phyloP scores from a whole-genome alignment of 192 early-diverging fungal species.

The Oehlia diaphana region DNA sequence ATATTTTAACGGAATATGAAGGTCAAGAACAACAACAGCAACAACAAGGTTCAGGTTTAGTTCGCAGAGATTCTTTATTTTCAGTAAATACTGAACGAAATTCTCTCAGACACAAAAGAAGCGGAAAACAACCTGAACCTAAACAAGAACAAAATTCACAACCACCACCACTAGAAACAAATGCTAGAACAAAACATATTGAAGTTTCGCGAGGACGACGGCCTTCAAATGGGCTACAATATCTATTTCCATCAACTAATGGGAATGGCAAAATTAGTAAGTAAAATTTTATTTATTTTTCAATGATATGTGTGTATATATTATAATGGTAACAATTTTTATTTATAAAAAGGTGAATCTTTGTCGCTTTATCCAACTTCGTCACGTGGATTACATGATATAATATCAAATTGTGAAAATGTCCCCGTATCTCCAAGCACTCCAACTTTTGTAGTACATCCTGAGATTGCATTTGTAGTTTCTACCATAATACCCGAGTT shows the following conservation, averaged over 20 bases:
- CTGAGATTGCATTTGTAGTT: constrained; percentile 45
- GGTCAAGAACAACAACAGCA: background rate
- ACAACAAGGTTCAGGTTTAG: background rate
- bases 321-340: background rate
- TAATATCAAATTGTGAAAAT: background rate
- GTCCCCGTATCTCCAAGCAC: constrained; percentile 12
- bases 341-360: background rate
- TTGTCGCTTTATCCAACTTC: background rate
- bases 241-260: background rate
- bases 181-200: background rate
- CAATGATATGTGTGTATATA: no score
- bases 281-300: background rate
- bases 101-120: constrained; percentile 17
- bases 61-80: constrained; percentile 41
- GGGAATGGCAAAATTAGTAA: background rate
- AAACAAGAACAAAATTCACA: constrained; percentile 5
- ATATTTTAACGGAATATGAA: background rate
- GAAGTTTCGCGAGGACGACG: background rate
- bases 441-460: constrained; percentile 26
- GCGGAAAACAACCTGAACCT: background rate
- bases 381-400: background rate
- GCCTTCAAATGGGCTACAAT: constrained; percentile 26
- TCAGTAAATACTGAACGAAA: constrained; percentile 40
- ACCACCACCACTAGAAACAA: constrained; percentile 1
- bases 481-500: constrained; percentile 61